Evolutionary conservation across 805 yeast species (phyloP).

Genomic region (Wickerhamiella kazuoi): DNA sequence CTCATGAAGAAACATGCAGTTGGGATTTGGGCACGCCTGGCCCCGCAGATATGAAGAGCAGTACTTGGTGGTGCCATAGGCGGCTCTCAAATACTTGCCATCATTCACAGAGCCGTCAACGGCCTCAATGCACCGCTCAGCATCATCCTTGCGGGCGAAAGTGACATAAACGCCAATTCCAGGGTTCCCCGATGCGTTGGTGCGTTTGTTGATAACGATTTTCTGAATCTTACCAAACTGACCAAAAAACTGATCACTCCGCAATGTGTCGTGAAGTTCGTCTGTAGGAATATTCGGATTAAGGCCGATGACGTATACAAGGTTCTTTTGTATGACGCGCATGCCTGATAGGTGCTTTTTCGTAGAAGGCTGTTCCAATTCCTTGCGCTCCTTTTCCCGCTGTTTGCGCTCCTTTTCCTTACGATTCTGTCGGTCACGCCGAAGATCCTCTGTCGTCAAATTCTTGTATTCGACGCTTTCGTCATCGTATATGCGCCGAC

Average conservation of each 20-base stretch:
- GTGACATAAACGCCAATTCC: constrained; percentile 95
- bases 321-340: constrained; percentile 94
- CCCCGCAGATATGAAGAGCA: constrained; percentile 93
- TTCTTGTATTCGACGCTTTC: constrained; percentile 76
- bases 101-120: constrained; percentile 86
- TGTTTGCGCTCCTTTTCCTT: constrained; percentile 59
- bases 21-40: constrained; percentile 93
- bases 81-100: constrained; percentile 78
- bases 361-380: constrained; percentile 53
- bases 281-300: constrained; percentile 78
- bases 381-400: constrained; percentile 80
- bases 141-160: constrained; percentile 84
- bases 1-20: constrained; percentile 96
- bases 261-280: constrained; percentile 60
- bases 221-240: constrained; percentile 92
- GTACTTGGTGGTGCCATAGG: constrained; percentile 96
- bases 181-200: constrained; percentile 41
- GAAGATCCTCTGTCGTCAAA: constrained; percentile 73
- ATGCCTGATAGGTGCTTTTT: constrained; percentile 85
- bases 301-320: constrained; percentile 89
- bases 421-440: constrained; percentile 60
- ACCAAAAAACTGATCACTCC: constrained; percentile 92
- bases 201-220: constrained; percentile 70
- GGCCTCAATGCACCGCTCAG: constrained; percentile 79
- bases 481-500: constrained; percentile 87